Percentiles rank a stretch among this genome's conserved stretches.
Conservation (phyloP, 208 protist genomes). For the Wallacemonas sp. region DNA sequence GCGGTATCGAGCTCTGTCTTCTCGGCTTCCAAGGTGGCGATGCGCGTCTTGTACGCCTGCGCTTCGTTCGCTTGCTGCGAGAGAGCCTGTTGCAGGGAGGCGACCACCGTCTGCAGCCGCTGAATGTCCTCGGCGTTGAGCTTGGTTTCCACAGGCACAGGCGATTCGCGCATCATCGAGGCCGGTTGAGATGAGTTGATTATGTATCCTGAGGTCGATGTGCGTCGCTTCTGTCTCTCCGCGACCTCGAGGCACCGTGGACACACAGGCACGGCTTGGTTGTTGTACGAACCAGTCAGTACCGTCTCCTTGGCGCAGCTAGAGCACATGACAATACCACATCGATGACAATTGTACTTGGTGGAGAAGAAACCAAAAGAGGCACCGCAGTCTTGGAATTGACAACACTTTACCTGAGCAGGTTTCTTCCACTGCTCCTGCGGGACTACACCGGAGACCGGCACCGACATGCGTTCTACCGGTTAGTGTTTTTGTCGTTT, state of each 20-base stretch:
- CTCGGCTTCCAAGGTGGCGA: neutral
- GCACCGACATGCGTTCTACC: constrained; percentile 16
- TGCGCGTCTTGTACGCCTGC: neutral
- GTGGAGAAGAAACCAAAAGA: constrained; percentile 54
- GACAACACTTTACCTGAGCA: constrained; percentile 45
- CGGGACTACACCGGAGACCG: constrained; percentile 52
- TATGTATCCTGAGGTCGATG: constrained; percentile 8
- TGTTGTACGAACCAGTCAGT: constrained; percentile 48
- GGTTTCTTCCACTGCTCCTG: constrained; percentile 46
- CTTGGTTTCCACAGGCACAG: constrained; percentile 6
- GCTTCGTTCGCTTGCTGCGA: constrained; percentile 6
- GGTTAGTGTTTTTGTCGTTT: too few relatives aligned
- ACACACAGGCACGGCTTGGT: constrained; percentile 46
- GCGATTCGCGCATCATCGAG: constrained; percentile 5
- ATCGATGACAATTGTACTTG: constrained; percentile 64
- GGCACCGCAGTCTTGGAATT: constrained; percentile 69
- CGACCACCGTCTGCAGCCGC: neutral
- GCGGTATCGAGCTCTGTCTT: neutral
- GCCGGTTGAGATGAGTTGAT: constrained; percentile 9
- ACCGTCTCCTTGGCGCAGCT: constrained; percentile 32
- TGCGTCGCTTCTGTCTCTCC: constrained; percentile 28
- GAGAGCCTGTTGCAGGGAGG: constrained; percentile 7
- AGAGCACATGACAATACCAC: constrained; percentile 67
- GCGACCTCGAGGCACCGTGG: constrained; percentile 48
- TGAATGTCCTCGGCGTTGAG: constrained; percentile 11